Percentiles rank a stretch among this genome's conserved stretches.
These are phyloP conservation scores for Rostrohypoxylon terebratum DNA, from an alignment of 495 filamentous ascomycete genomes.

Conservation along the genomic window DNA sequence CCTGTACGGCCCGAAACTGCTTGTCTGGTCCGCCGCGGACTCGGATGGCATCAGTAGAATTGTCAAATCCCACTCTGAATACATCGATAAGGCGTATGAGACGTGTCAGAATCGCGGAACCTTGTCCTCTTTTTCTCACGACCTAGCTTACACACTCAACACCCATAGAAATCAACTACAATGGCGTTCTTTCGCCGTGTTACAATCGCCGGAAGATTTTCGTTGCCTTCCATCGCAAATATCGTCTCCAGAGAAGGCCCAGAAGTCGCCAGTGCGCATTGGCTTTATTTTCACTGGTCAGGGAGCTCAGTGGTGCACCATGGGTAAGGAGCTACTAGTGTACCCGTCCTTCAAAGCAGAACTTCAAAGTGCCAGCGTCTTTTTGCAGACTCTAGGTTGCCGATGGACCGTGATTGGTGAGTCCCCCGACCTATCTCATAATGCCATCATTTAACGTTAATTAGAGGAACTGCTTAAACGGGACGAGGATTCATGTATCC, in stretches of 20 bases:
- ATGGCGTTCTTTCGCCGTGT: no score
- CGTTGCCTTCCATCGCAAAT: not conserved
- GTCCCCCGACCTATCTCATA: not conserved
- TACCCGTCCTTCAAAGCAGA: constrained; percentile 30
- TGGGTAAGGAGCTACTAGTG: constrained; percentile 58
- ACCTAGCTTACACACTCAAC: no score
- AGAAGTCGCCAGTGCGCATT: constrained; percentile 6
- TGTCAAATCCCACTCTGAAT: constrained; percentile 5
- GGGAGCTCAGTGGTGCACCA: constrained; percentile 59
- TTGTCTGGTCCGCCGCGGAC: constrained; percentile 46
- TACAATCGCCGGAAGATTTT: not conserved
- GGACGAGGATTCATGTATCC: constrained; percentile 41
- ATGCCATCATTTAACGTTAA: not conserved
- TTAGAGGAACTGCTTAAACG: constrained; percentile 25
- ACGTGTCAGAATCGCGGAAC: no score
- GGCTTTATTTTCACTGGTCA: constrained; percentile 53
- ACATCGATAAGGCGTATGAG: not conserved
- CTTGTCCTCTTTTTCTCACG: no score
- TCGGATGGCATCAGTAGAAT: constrained; percentile 28
- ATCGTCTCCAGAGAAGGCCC: no score
- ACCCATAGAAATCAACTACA: no score
- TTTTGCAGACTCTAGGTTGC: constrained; percentile 37
- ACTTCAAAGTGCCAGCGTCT: constrained; percentile 33
- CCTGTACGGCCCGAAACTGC: not conserved
- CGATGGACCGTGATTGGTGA: constrained; percentile 46